Evolutionary conservation across 2,329 filamentous ascomycete genomes (phyloP).

Genomic region (Penicillium sp.): DNA sequence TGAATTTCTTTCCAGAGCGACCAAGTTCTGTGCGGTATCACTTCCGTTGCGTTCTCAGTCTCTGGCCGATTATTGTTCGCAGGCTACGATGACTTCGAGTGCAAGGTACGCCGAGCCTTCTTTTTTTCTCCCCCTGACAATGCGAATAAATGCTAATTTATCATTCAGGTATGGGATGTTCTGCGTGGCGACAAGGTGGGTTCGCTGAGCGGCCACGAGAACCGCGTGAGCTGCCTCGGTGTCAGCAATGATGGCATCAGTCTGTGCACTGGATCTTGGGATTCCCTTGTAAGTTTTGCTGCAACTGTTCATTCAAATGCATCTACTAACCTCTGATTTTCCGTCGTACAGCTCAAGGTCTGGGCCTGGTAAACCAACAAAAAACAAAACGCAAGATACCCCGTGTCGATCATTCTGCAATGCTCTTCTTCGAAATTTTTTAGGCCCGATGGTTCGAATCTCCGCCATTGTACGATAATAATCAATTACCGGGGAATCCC

Average conservation of each 20-base stretch:
- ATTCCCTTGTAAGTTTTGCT: conserved; percentile 71
- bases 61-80: conserved; percentile 91
- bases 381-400: conserved; percentile 29
- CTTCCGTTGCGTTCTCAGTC: conserved; percentile 93
- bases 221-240: conserved; percentile 94
- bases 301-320: background rate
- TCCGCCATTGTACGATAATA: conserved; percentile 42
- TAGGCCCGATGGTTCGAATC: conserved; percentile 28
- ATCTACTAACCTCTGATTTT: conserved; percentile 6
- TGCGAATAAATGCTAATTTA: conserved; percentile 17
- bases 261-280: conserved; percentile 98
- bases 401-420: conserved; percentile 30
- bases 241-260: conserved; percentile 99
- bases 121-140: background rate
- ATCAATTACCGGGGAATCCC: conserved; percentile 27
- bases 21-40: conserved; percentile 94
- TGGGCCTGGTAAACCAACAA: conserved; percentile 61
- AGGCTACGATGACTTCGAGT: conserved; percentile 97
- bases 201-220: conserved; percentile 92
- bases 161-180: conserved; percentile 81
- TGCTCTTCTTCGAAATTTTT: conserved; percentile 31
- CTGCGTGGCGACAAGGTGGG: conserved; percentile 94
- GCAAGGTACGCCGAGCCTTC: conserved; percentile 65
- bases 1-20: conserved; percentile 58
- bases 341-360: conserved; percentile 61